Evolutionary conservation across 176 grass and related monocot species (phyloP), one percentile per base, ranked within the genome.

Genomic region (sorghum (Sorghum bicolor)): DNA sequence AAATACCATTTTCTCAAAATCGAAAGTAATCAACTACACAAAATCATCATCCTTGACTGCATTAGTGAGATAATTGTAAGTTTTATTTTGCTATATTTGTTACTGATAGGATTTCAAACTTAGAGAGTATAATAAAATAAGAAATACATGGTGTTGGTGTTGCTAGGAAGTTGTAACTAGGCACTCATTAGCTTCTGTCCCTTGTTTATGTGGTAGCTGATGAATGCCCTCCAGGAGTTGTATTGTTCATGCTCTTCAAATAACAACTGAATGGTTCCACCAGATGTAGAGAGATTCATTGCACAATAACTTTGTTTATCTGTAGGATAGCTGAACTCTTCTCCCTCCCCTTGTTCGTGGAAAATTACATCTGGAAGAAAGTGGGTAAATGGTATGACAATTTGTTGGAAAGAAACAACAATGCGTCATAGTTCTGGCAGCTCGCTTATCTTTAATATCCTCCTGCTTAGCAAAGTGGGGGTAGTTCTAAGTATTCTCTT

Each of bases 241-340:
- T 85, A 87, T 60, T 83, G 74, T 64, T 87, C 69, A 82, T 80
- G 45, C 9, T 87, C 94, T 75, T 91, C 55, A 80, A 93, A 93
- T 55, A 87, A 44, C 61, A 92, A 74, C 53, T 86, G 84, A 76
- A 94, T 83, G 36, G 64, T 80, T 84, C 89, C 92, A 41, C 80
- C 75, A 40, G 81, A 75, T 32, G 88, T 93, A 44, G 12, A 58
- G 32, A 89, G 77, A 48, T 66, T 89, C 44, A 95, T 72, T 79
- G 69, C 62, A 57, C 64, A 34, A 67, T 81, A 84, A 28, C 61
- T 64, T 57, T 88, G 71, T 48, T 47, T 36, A 67, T 81, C 62
- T 33, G 47, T 86, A 53, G 67, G 74, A 70, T 87, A 90, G 70
- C 80, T 82, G 34, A 77, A 72, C 43, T 75, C 73, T 60, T 76